Percentiles rank a stretch among this genome's conserved stretches.
Evolutionary conservation across 768 basidiomycete genomes (phyloP).

Genomic region (Dendrothele bispora): DNA sequence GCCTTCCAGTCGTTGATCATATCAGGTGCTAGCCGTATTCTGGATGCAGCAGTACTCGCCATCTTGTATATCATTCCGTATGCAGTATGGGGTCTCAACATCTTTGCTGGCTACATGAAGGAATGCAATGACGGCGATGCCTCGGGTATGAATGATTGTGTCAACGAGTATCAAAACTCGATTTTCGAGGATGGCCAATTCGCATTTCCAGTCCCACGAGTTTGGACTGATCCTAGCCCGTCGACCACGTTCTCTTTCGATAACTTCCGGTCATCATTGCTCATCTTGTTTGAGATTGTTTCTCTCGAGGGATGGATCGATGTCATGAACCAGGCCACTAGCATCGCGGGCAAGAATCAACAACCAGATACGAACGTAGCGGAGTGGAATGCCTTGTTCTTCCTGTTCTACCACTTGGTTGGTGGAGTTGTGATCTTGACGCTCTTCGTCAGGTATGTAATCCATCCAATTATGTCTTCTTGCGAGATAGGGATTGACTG

Average conservation of each 20-base stretch:
- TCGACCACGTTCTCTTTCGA: conserved; percentile 90
- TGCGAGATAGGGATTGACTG: too few relatives aligned
- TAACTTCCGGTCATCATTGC: conserved; percentile 74
- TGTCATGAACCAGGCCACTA: conserved; percentile 80
- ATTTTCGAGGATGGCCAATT: conserved; percentile 62
- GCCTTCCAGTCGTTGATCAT: conserved; percentile 89
- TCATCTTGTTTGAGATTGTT: conserved; percentile 95
- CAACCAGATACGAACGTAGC: conserved; percentile 76
- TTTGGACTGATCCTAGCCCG: conserved; percentile 86
- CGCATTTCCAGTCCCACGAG: conserved; percentile 75
- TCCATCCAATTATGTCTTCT: not conserved
- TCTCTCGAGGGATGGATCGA: conserved; percentile 98
- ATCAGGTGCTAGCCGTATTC: conserved; percentile 78
- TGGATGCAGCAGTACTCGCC: conserved; percentile 89
- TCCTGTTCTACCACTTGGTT: conserved; percentile 87
- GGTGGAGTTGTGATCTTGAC: conserved; percentile 90
- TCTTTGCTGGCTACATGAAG: conserved; percentile 85
- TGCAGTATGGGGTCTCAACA: conserved; percentile 91
- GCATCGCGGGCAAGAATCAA: conserved; percentile 64
- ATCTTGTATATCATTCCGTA: conserved; percentile 91
- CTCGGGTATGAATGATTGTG: conserved; percentile 62
- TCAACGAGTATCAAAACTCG: conserved; percentile 69
- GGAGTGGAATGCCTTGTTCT: conserved; percentile 86
- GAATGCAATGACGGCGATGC: conserved; percentile 73
- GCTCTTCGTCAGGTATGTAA: conserved; percentile 79